These are phyloP conservation scores for Orychophragmus violaceus DNA, from an alignment of 345 rosid genomes.

Conservation along the genomic window DNA sequence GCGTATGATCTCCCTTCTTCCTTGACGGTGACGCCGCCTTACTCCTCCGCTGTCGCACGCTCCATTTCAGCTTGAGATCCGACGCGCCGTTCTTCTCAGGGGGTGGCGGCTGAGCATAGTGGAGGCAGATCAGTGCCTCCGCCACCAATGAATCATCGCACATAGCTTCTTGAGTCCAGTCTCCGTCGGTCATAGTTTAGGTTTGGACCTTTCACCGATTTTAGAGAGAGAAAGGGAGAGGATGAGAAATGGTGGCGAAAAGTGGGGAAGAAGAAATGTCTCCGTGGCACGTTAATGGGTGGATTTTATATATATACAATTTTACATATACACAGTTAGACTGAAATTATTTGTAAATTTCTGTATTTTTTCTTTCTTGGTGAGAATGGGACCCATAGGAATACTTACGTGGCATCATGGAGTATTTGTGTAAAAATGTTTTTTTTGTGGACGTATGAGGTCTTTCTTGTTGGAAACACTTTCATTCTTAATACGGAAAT, in stretches of 20 bases:
- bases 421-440: too few relatives aligned
- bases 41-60: constrained; percentile 65
- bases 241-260: constrained; percentile 22
- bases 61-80: constrained; percentile 56
- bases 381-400: constrained; percentile 20
- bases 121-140: constrained; percentile 53
- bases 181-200: constrained; percentile 41
- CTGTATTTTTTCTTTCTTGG: constrained; percentile 13
- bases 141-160: constrained; percentile 54
- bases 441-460: constrained; percentile 10
- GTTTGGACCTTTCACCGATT: constrained; percentile 2
- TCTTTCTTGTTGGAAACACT: background rate
- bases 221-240: constrained; percentile 5
- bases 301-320: constrained; percentile 8
- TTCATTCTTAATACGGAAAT: background rate
- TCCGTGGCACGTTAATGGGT: constrained; percentile 26
- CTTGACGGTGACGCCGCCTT: constrained; percentile 22
- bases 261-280: constrained; percentile 28
- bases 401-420: constrained; percentile 30
- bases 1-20: constrained; percentile 38
- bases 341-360: background rate
- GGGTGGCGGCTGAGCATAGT: constrained; percentile 19
- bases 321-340: constrained; percentile 17
- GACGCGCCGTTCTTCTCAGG: constrained; percentile 12
- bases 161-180: constrained; percentile 59